phyloP scores from a whole-genome alignment of 2,329 filamentous ascomycete genomes.

The Epichloe bromicola region DNA sequence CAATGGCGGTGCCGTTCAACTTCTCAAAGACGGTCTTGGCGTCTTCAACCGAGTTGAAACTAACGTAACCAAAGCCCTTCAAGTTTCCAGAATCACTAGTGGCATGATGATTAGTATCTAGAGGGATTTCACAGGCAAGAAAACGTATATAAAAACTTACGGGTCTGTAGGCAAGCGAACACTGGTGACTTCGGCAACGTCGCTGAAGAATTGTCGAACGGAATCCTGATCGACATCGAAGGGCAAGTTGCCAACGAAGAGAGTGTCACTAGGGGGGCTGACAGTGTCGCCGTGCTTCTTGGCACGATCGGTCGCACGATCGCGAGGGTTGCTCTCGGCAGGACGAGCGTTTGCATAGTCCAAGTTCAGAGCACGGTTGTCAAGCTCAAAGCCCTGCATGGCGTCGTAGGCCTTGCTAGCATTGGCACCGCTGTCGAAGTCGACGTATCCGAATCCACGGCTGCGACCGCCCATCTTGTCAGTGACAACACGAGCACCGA shows the following conservation, averaged over 20 bases:
- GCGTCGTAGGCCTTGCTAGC: constrained; percentile 60
- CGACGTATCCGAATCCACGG: constrained; percentile 88
- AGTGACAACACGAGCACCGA: constrained; percentile 66
- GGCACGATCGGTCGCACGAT: constrained; percentile 51
- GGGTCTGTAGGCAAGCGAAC: constrained; percentile 80
- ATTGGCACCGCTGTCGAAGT: constrained; percentile 57
- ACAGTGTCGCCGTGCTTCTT: constrained; percentile 63
- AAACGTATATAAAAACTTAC: constrained; percentile 27
- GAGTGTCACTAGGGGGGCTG: constrained; percentile 70
- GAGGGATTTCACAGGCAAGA: background rate
- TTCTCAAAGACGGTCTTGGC: constrained; percentile 61
- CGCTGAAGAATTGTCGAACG: constrained; percentile 61
- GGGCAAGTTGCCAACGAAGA: constrained; percentile 84
- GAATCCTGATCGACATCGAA: constrained; percentile 71
- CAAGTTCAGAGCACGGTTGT: constrained; percentile 63
- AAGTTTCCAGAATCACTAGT: constrained; percentile 61
- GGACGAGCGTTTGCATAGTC: constrained; percentile 62
- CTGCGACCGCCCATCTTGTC: constrained; percentile 71
- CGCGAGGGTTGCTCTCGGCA: constrained; percentile 35
- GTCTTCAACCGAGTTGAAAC: constrained; percentile 70
- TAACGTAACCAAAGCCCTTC: constrained; percentile 90
- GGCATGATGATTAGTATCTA: background rate
- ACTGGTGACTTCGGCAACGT: constrained; percentile 58
- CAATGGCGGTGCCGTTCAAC: constrained; percentile 53
- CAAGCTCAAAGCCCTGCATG: constrained; percentile 63